Evolutionary conservation across 306 rosid genomes (phyloP).

Genomic region (Dryas octopetala): DNA sequence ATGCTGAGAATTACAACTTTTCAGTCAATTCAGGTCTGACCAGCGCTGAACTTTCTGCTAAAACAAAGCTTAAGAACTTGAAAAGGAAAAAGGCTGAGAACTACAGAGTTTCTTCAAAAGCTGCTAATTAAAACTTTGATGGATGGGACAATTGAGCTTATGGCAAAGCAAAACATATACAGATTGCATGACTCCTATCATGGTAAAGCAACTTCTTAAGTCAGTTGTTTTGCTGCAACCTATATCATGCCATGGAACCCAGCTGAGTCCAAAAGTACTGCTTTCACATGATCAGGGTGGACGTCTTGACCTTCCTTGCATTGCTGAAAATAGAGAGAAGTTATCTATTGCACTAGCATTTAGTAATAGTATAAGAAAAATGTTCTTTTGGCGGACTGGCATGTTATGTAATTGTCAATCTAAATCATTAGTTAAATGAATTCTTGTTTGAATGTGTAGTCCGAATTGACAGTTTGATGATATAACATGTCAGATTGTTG

Average conservation of each 20-base stretch:
- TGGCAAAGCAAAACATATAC: slow-evolving; percentile 5
- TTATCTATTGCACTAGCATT: neutral
- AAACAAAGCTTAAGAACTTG: neutral
- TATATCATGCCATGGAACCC: slow-evolving; percentile 66
- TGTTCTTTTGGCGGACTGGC: neutral
- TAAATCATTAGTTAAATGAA: neutral
- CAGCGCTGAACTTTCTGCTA: slow-evolving; percentile 8
- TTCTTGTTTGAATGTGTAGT: too few species aligned
- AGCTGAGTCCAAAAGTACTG: slow-evolving; percentile 78
- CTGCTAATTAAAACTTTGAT: slow-evolving; percentile 4
- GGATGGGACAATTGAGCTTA: slow-evolving; percentile 7
- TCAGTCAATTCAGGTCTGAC: slow-evolving; percentile 18
- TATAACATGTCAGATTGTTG: neutral
- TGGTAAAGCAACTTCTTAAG: slow-evolving; percentile 5
- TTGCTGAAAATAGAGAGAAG: slow-evolving; percentile 51
- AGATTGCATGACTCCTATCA: neutral
- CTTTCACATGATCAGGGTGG: slow-evolving; percentile 78
- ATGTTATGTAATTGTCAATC: neutral
- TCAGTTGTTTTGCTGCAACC: slow-evolving; percentile 7
- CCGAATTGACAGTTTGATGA: neutral
- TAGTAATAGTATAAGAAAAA: neutral
- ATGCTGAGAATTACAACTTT: neutral
- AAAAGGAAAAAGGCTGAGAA: too few species aligned
- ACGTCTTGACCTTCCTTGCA: slow-evolving; percentile 78
- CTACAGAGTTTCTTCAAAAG: slow-evolving; percentile 4